Evolutionary conservation across 441 rosid species (phyloP).

Genomic region (Populus hybrid): DNA sequence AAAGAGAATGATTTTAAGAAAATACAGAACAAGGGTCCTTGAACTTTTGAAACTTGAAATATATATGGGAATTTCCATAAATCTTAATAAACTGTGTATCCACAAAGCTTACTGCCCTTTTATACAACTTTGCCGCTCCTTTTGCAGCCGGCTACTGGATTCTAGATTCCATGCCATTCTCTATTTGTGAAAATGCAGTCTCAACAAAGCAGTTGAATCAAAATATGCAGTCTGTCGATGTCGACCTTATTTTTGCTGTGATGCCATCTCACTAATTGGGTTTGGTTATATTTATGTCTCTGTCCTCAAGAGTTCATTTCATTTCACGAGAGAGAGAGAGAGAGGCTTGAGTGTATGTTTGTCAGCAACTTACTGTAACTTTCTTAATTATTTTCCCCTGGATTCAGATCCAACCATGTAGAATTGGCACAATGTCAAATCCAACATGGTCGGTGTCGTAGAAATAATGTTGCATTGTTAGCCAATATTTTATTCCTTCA

Average conservation of each 20-base stretch:
- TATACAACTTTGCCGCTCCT: not conserved
- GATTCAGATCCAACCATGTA: not conserved
- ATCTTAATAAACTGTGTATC: too few relatives aligned
- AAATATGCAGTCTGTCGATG: not conserved
- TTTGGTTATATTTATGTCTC: not conserved
- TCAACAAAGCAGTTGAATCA: not conserved
- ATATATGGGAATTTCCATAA: not conserved
- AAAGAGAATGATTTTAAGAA: constrained; percentile 2
- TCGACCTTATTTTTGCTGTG: not conserved
- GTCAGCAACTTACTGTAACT: not conserved
- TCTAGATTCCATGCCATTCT: too few relatives aligned
- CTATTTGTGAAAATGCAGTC: not conserved
- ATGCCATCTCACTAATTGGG: not conserved
- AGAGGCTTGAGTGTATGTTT: not conserved
- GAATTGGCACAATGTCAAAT: not conserved
- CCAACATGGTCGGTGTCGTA: not conserved
- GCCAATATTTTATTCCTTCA: constrained; percentile 19
- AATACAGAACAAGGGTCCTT: not conserved
- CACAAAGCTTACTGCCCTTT: too few relatives aligned
- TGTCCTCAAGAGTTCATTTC: not conserved
- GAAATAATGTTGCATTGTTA: constrained; percentile 4
- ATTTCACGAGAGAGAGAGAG: too few relatives aligned
- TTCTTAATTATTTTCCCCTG: not conserved
- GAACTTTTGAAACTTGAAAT: not conserved
- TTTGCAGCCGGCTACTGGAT: not conserved